Base-by-base conservation (phyloP, 208 protist genomes). In the Wallacemonas rigidus region DNA sequence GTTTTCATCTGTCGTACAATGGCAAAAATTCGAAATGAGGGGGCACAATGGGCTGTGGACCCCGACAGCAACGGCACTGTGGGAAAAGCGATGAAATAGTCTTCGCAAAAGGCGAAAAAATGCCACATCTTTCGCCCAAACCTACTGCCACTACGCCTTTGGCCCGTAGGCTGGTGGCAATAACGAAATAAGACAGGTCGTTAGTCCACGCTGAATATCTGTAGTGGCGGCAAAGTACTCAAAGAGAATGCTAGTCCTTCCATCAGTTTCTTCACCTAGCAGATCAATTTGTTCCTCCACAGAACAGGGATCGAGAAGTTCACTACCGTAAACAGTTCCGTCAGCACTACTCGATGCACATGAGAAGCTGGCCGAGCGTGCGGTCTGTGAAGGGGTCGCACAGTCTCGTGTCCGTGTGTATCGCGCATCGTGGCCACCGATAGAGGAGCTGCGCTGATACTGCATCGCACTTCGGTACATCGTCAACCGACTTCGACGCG, bases 391-490 rank as follows among this genome's bases (percentile, higher is more conserved):
- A 3, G 60, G 60, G 7, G 60, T 65, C 15, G 7, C 14, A 38
- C 41, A 38, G 8, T 65, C 60, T 12, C 43, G n/a, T 15, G 9
- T 38, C 36, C 0, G 45, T 12, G 45, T 12, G 6, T 50, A 6
- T 12, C 45, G 45, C 8, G 6, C 45, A 14, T 12, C 45, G 8
- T 50, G 8, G 45, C 8, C 6, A 6, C 45, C 8, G 45, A 0
- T 12, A 50, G 12, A 50, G 45, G 6, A 12, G 45, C 45, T 12
- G 45, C 45, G 45, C 12, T 65, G 44, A 41, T 65, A 65, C 43
- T 15, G 41, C 40, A 65, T 65, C 5, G 60, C 60, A 41, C 60
- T 65, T 3, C 60, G 60, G 39, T 65, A 65, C 40, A 65, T 9
- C 17, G 38, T n/a, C 14, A 65, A 3, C 3, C 60, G 8, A 41